Base-by-base conservation (phyloP, 495 filamentous ascomycete genomes). In the Neurospora sp. region DNA sequence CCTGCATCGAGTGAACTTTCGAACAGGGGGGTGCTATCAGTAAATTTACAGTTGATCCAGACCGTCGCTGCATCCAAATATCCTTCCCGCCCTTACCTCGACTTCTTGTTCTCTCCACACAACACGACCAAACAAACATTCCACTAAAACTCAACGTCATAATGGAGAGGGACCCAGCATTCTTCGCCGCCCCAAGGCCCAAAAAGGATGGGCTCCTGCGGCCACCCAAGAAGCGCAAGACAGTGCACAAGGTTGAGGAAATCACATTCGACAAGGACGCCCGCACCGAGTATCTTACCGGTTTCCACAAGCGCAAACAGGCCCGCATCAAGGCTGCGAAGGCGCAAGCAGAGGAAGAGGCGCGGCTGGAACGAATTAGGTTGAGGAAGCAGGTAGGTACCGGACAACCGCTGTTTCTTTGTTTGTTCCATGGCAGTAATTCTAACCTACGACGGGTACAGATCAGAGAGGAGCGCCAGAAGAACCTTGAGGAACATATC, bases 271-370 rank as follows among this genome's bases (percentile, higher is more conserved):
- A 98, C 83, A 78, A 85, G 69, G 84, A 85, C 66, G 90, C 90
- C 54, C 89, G 96, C 70, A 86, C 90, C 74, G 92, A 98, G 75
- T 99, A 92, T 77, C 87, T 99, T 43, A 97, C 93, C 8, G 96
- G 96, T 5, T 99, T 99, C 83, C 95, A 93, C 84, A 98, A 97
- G 86, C 91, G 96, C 79, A 99, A 99, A 81, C 83, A 91, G 71
- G 89, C 91, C 77, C 88, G 96, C 24, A 88, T 88, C 72, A 95
- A 95, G 82, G 85, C 91, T 83, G 96, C 95, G 9, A 90, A 96
- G 78, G 92, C 93, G 69, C 84, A 89, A 66, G 93, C 93, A 9
- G 87, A 86, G 40, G 88, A 92, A 79, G 90, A 87, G 80, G 92
- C 89, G 28, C 87, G 89, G 62, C 88, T 94, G 77, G 92, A 94